Percentiles rank a stretch among this genome's conserved stretches.
phyloP scores from a whole-genome alignment of 176 grass and related monocot species.

The Otatea glauca region DNA sequence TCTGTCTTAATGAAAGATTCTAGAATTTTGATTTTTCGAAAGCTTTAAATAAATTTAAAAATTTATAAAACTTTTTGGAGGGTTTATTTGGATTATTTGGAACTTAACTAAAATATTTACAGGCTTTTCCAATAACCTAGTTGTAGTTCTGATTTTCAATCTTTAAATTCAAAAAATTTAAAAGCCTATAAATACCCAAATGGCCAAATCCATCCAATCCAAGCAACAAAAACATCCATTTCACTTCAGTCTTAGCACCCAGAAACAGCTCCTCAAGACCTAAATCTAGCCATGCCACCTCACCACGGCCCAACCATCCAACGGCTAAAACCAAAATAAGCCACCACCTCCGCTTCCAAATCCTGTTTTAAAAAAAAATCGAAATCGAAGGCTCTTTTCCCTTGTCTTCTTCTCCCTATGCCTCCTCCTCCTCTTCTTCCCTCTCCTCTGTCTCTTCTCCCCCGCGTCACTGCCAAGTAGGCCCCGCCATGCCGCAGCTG shows the following conservation, averaged over 20 bases:
- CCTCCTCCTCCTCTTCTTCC: not conserved
- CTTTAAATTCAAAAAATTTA: too few relatives aligned
- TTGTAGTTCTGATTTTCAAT: too few relatives aligned
- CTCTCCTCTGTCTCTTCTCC: not conserved
- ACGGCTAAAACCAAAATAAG: not conserved
- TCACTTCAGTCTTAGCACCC: not conserved
- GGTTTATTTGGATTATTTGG: too few relatives aligned
- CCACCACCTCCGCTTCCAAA: not conserved
- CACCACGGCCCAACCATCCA: not conserved
- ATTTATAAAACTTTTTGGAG: too few relatives aligned
- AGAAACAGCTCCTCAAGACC: not conserved
- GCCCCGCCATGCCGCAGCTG: slow-evolving; percentile 53
- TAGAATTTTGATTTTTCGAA: too few relatives aligned
- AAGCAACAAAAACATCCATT: not conserved
- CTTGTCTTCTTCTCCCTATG: not conserved
- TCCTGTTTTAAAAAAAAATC: slow-evolving; percentile 39
- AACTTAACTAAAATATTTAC: too few relatives aligned
- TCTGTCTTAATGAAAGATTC: too few relatives aligned
- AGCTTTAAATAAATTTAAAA: too few relatives aligned
- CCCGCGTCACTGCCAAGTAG: slow-evolving; percentile 45
- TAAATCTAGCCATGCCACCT: not conserved
- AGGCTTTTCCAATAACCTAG: too few relatives aligned
- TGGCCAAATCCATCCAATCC: not conserved
- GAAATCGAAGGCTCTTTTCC: slow-evolving; percentile 15
- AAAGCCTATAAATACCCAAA: too few relatives aligned